Evolutionary conservation across 2,329 filamentous ascomycete genomes (phyloP).

Genomic region (Magnaporthales sp.): DNA sequence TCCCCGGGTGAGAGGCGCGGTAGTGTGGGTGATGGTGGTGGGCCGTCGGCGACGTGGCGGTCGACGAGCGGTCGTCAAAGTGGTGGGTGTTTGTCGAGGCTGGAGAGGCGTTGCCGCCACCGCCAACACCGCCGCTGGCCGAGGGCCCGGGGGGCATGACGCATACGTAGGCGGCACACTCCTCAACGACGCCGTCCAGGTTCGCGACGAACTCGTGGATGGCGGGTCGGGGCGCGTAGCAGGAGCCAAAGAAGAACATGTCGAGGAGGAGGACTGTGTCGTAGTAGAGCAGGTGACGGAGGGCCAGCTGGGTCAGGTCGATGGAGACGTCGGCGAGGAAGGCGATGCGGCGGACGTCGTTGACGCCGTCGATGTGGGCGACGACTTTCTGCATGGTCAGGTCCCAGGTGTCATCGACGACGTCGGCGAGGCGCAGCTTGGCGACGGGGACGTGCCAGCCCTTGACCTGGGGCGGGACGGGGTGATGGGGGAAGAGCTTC

Average conservation of each 20-base stretch:
- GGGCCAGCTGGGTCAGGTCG: conserved; percentile 74
- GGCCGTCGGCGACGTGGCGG: conserved; percentile 20
- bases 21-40: conserved; percentile 11
- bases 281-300: conserved; percentile 89
- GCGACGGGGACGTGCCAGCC: conserved; percentile 85
- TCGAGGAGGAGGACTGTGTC: conserved; percentile 84
- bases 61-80: neutral
- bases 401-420: conserved; percentile 64
- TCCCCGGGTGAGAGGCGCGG: conserved; percentile 8
- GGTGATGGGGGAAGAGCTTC: conserved; percentile 83
- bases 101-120: conserved; percentile 2
- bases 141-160: conserved; percentile 15
- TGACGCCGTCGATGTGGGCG: conserved; percentile 81
- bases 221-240: conserved; percentile 74
- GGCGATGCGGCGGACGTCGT: conserved; percentile 81
- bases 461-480: conserved; percentile 66
- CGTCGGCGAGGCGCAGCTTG: conserved; percentile 54
- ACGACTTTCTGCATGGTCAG: conserved; percentile 73
- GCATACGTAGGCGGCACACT: conserved; percentile 80
- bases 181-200: conserved; percentile 65
- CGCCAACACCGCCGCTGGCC: conserved; percentile 6
- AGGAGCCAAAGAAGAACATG: conserved; percentile 88
- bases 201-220: conserved; percentile 76
- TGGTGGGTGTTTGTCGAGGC: neutral
- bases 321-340: conserved; percentile 78